Evolutionary conservation across 441 rosid genomes (phyloP).

Genomic region (Flueggea neowawraea): DNA sequence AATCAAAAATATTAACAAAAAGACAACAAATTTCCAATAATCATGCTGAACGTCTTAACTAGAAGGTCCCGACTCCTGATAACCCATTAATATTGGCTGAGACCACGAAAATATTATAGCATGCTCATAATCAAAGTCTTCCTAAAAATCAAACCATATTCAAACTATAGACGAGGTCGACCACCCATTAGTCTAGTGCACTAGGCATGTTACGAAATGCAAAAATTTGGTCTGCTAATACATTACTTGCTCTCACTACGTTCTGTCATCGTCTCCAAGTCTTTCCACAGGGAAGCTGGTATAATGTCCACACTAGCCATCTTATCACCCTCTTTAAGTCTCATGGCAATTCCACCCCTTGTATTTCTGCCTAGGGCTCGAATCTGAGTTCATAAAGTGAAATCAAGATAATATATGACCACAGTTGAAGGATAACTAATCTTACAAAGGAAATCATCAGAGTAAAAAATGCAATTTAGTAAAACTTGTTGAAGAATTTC

Average conservation of each 20-base stretch:
- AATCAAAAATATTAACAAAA: not conserved
- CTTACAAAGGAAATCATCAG: no score
- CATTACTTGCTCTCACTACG: conserved; percentile 45
- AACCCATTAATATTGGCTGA: no score
- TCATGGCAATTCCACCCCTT: conserved; percentile 91
- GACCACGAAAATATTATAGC: no score
- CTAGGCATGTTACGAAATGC: not conserved
- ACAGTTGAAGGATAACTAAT: not conserved
- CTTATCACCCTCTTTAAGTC: conserved; percentile 70
- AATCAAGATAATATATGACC: not conserved
- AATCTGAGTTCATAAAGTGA: conserved; percentile 42
- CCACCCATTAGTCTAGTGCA: not conserved
- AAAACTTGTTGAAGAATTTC: not conserved
- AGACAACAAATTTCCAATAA: no score
- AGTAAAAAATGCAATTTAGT: no score
- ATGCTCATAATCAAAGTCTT: no score
- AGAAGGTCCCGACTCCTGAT: no score
- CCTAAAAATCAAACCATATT: no score
- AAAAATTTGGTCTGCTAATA: not conserved
- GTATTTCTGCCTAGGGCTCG: conserved; percentile 87
- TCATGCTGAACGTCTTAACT: no score
- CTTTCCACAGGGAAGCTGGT: conserved; percentile 54
- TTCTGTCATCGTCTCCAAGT: conserved; percentile 42
- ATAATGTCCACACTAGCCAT: conserved; percentile 95
- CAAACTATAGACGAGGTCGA: no score